phyloP scores from a whole-genome alignment of 2,329 filamentous ascomycete genomes.

The Clarireedia monteithiana region DNA sequence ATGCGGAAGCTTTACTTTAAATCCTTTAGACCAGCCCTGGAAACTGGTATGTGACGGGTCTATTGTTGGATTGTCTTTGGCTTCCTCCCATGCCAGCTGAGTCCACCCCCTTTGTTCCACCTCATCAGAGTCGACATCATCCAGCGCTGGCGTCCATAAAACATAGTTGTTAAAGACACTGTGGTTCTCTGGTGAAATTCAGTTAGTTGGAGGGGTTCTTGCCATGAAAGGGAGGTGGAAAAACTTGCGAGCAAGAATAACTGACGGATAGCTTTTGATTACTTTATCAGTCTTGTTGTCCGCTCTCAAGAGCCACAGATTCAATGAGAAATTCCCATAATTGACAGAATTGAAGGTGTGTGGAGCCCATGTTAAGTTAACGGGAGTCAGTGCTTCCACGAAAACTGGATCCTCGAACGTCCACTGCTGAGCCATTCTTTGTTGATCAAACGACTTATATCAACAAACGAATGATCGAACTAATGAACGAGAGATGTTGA shows the following conservation, averaged over 20 bases:
- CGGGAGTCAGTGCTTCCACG: background rate
- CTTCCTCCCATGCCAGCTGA: background rate
- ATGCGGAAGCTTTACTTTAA: background rate
- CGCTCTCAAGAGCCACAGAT: background rate
- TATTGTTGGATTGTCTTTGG: background rate
- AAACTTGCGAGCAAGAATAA: background rate
- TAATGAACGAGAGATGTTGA: no score
- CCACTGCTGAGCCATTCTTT: background rate
- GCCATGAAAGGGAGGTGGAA: background rate
- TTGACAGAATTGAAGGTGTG: background rate
- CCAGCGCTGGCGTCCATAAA: background rate
- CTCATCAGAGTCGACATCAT: background rate
- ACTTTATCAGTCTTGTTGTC: background rate
- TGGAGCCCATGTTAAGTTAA: background rate
- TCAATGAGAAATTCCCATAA: background rate
- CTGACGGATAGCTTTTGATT: background rate
- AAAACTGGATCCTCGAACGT: background rate
- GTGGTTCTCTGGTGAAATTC: background rate
- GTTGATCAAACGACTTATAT: background rate
- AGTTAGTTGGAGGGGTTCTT: background rate
- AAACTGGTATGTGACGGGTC: background rate
- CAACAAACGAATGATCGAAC: no score
- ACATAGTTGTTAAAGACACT: background rate
- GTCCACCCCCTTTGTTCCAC: background rate
- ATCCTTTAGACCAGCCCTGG: background rate